Evolutionary conservation across 2,329 filamentous ascomycete genomes (phyloP).

Genomic region (Aspergillus caelatus): DNA sequence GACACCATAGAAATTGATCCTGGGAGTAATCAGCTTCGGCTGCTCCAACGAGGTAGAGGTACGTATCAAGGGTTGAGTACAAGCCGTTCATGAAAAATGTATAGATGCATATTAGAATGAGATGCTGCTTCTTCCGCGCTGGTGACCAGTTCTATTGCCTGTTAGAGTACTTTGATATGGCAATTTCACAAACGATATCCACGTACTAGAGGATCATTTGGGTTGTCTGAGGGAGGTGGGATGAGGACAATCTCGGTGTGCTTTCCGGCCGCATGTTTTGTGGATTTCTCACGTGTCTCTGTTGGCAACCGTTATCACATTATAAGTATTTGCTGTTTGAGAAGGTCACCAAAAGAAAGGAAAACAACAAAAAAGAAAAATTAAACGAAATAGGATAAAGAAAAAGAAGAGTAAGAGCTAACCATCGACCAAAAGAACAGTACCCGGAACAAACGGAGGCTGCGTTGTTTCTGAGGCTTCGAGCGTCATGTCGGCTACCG

Average conservation of each 20-base stretch:
- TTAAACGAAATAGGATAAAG: neutral
- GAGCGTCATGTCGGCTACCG: neutral
- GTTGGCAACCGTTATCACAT: neutral
- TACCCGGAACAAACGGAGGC: neutral
- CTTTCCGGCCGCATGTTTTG: neutral
- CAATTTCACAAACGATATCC: neutral
- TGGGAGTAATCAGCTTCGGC: neutral
- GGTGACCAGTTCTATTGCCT: neutral
- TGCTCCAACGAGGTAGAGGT: neutral
- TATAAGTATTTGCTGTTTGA: neutral
- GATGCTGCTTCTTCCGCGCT: neutral
- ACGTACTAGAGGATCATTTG: neutral
- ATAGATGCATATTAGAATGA: neutral
- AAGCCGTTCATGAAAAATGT: neutral
- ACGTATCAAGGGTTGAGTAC: neutral
- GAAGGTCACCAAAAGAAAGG: accelerated
- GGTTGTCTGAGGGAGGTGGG: neutral
- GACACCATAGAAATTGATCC: neutral
- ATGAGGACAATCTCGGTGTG: neutral
- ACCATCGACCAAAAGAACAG: neutral
- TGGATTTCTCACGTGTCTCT: neutral
- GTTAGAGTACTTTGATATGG: neutral
- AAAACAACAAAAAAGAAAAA: neutral
- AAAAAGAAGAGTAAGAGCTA: neutral
- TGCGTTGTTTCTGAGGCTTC: neutral